Evolutionary conservation across 768 basidiomycete genomes (phyloP).

Genomic region (Leccinum boreale): DNA sequence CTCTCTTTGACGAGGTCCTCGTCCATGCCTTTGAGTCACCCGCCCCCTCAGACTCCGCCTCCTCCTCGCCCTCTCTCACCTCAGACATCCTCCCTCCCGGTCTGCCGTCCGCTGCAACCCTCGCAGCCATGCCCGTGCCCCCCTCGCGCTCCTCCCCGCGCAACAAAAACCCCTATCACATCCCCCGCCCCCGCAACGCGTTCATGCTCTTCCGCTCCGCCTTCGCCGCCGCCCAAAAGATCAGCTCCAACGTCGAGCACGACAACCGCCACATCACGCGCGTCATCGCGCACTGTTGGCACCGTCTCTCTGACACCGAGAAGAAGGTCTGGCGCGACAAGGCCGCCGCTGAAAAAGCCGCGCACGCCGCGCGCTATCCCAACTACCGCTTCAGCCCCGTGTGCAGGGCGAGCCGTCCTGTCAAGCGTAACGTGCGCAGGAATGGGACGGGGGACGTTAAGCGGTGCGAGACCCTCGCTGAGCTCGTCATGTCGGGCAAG

Average conservation of each 20-base stretch:
- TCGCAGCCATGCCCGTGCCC: slow-evolving; percentile 30
- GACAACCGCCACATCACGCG: slow-evolving; percentile 59
- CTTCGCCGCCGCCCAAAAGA: slow-evolving; percentile 51
- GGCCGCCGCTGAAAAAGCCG: slow-evolving; percentile 50
- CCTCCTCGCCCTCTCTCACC: slow-evolving; percentile 10
- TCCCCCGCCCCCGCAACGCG: slow-evolving; percentile 39
- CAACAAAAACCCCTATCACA: slow-evolving; percentile 39
- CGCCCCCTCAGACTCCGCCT: background rate
- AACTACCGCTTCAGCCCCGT: slow-evolving; percentile 53
- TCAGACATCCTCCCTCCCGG: background rate
- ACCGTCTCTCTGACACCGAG: slow-evolving; percentile 45
- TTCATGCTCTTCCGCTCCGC: slow-evolving; percentile 62
- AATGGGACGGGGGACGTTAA: slow-evolving; percentile 45
- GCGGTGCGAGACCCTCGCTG: slow-evolving; percentile 50
- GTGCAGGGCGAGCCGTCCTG: slow-evolving; percentile 39
- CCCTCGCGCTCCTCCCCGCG: slow-evolving; percentile 27
- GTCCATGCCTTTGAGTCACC: slow-evolving; percentile 1
- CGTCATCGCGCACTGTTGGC: slow-evolving; percentile 55
- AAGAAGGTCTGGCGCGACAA: slow-evolving; percentile 49
- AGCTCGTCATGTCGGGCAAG: slow-evolving; percentile 49
- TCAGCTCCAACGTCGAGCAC: slow-evolving; percentile 46
- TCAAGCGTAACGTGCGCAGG: slow-evolving; percentile 51
- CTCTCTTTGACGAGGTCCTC: slow-evolving; percentile 20
- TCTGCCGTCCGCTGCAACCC: slow-evolving; percentile 17
- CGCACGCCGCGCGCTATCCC: slow-evolving; percentile 48